Evolutionary conservation across 148 eudicot genomes (phyloP).

Genomic region (Heliosperma pusillum): DNA sequence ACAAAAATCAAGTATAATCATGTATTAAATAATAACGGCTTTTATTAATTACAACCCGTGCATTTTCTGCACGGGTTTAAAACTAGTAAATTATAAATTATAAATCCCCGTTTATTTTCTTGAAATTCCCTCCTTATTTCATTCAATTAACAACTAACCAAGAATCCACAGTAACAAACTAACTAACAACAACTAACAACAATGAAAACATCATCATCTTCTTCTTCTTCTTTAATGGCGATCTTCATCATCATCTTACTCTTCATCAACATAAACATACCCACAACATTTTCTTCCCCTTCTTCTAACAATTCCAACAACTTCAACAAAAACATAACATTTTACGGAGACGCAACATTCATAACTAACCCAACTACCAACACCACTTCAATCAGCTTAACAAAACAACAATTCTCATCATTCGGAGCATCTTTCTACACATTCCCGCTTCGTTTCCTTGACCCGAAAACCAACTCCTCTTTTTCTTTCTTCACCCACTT

Average conservation of each 20-base stretch:
- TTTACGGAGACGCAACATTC: constrained; percentile 48
- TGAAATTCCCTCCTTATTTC: too few species aligned
- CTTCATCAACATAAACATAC: background rate
- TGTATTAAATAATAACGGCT: too few species aligned
- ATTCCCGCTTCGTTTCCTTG: constrained; percentile 47
- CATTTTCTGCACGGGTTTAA: too few species aligned
- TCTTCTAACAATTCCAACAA: constrained; percentile 21
- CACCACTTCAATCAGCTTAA: constrained; percentile 25
- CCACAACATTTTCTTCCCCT: constrained; percentile 2
- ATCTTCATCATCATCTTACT: constrained; percentile 27
- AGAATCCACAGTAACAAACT: background rate
- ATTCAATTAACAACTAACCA: background rate
- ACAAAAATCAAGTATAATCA: too few species aligned
- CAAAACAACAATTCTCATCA: constrained; percentile 11
- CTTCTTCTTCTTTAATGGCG: constrained; percentile 13
- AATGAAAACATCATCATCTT: constrained; percentile 18
- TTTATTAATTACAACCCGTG: too few species aligned
- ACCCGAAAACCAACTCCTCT: constrained; percentile 30
- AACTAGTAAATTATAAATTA: too few species aligned
- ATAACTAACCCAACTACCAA: constrained; percentile 32
- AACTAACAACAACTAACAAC: background rate
- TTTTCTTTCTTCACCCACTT: constrained; percentile 53
- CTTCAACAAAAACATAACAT: constrained; percentile 31
- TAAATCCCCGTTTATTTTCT: too few species aligned
- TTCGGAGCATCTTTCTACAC: constrained; percentile 48